Conservation (phyloP, 2,329 filamentous ascomycete species). For the Xylariomycetidae sp. region DNA sequence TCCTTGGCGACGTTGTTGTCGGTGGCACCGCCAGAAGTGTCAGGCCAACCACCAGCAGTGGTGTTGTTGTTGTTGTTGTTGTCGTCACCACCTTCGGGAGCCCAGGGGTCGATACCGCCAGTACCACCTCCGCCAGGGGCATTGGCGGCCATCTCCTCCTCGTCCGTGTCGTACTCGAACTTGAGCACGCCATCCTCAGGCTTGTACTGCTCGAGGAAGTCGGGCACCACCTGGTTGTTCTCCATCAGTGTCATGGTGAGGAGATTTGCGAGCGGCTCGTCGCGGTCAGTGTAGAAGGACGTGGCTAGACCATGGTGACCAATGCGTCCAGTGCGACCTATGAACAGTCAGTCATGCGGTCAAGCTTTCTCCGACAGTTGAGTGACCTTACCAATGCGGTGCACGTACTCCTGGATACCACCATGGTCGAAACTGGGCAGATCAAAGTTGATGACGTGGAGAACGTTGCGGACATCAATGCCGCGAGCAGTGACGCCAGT, state of each 20-base stretch:
- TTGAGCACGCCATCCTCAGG: slow-evolving; percentile 51
- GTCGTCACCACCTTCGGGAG: not conserved
- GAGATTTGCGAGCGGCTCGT: slow-evolving; percentile 65
- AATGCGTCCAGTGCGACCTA: slow-evolving; percentile 88
- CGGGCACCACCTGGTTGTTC: slow-evolving; percentile 69
- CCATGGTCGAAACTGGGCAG: slow-evolving; percentile 68
- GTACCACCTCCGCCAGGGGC: slow-evolving; percentile 14
- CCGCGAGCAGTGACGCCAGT: slow-evolving; percentile 85
- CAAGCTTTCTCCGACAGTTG: not conserved
- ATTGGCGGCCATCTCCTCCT: slow-evolving; percentile 23
- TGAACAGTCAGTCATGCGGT: slow-evolving; percentile 7
- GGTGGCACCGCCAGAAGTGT: slow-evolving; percentile 1
- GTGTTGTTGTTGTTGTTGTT: slow-evolving; percentile 3
- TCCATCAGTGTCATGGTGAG: slow-evolving; percentile 80
- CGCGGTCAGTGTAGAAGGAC: slow-evolving; percentile 78
- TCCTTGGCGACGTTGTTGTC: not conserved
- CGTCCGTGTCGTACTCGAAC: slow-evolving; percentile 52
- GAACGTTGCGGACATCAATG: slow-evolving; percentile 79
- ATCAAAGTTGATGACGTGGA: slow-evolving; percentile 92
- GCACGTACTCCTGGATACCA: slow-evolving; percentile 90
- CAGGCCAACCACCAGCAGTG: not conserved
- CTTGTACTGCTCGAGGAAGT: slow-evolving; percentile 65
- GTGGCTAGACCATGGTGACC: slow-evolving; percentile 81
- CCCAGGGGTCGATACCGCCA: slow-evolving; percentile 6
- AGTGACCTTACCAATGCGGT: slow-evolving; percentile 76